These are phyloP conservation scores for Neurospora sublineolata DNA, from an alignment of 495 filamentous ascomycete species.

Conservation along the genomic window DNA sequence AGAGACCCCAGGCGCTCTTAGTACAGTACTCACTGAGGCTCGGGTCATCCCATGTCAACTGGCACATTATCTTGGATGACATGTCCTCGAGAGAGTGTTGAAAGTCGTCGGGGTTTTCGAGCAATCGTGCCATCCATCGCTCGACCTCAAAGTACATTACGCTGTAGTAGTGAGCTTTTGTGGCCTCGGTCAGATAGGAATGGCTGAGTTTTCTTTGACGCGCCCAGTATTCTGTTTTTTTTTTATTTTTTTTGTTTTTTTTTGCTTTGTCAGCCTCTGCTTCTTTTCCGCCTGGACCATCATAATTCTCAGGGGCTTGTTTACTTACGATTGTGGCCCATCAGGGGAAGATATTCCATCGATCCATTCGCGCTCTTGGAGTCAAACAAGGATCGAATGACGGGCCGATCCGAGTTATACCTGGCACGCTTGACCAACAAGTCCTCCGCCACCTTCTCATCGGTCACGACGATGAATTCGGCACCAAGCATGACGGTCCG, in stretches of 20 bases:
- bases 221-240: constrained; percentile 26
- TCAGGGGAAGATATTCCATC: constrained; percentile 31
- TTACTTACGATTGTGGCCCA: constrained; percentile 30
- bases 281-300: neutral
- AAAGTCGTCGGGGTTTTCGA: constrained; percentile 28
- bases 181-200: constrained; percentile 27
- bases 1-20: constrained; percentile 27
- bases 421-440: constrained; percentile 37
- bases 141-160: constrained; percentile 30
- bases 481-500: constrained; percentile 35
- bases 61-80: constrained; percentile 32
- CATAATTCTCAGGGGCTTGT: neutral
- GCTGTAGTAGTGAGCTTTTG: constrained; percentile 25
- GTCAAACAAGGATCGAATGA: constrained; percentile 29
- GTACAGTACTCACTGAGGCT: constrained; percentile 23
- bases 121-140: constrained; percentile 27
- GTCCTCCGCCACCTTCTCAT: constrained; percentile 41
- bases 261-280: neutral
- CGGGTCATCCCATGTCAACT: constrained; percentile 29
- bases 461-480: constrained; percentile 37
- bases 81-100: constrained; percentile 29
- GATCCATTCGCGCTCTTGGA: constrained; percentile 28
- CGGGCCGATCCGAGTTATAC: constrained; percentile 35
- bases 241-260: neutral
- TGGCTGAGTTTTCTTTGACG: constrained; percentile 29